Percentiles rank a stretch among this genome's conserved stretches.
phyloP scores from a whole-genome alignment of 2,329 filamentous ascomycete genomes.

The Claviceps capensis region DNA sequence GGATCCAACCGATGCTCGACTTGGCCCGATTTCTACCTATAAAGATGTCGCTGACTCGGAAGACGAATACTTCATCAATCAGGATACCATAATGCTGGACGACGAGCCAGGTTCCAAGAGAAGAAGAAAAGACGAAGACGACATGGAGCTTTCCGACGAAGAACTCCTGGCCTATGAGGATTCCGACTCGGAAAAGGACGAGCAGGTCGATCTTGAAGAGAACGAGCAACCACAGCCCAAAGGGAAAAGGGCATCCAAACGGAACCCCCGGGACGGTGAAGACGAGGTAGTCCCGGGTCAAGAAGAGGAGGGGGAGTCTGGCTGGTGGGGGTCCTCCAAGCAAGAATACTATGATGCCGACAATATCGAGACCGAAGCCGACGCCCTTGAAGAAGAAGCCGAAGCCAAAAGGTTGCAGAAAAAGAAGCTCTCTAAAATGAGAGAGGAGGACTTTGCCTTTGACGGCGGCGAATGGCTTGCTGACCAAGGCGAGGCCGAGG shows the following conservation, averaged over 20 bases:
- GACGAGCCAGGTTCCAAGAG: conserved; percentile 70
- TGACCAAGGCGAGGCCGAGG: conserved; percentile 34
- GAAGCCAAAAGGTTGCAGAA: conserved; percentile 81
- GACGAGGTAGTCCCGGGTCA: conserved; percentile 45
- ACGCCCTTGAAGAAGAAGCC: conserved; percentile 78
- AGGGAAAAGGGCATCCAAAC: conserved; percentile 11
- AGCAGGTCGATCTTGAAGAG: conserved; percentile 16
- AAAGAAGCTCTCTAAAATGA: conserved; percentile 82
- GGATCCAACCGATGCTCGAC: conserved; percentile 44
- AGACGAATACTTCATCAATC: conserved; percentile 80
- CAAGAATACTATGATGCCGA: conserved; percentile 93
- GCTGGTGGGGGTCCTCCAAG: conserved; percentile 77
- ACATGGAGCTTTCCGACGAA: conserved; percentile 48
- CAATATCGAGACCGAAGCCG: conserved; percentile 46
- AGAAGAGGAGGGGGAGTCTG: conserved; percentile 43
- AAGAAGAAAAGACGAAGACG: conserved; percentile 57
- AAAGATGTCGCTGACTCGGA: conserved; percentile 87
- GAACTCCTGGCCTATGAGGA: conserved; percentile 41
- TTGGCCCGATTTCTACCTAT: conserved; percentile 48
- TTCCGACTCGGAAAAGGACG: conserved; percentile 31
- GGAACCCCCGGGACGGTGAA: conserved; percentile 17
- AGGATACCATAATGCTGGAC: conserved; percentile 76
- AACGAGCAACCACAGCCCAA: conserved; percentile 4
- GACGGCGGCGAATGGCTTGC: conserved; percentile 78
- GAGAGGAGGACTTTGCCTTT: conserved; percentile 84